Conservation (phyloP, 306 rosid species). For the Alnus glutinosa region DNA sequence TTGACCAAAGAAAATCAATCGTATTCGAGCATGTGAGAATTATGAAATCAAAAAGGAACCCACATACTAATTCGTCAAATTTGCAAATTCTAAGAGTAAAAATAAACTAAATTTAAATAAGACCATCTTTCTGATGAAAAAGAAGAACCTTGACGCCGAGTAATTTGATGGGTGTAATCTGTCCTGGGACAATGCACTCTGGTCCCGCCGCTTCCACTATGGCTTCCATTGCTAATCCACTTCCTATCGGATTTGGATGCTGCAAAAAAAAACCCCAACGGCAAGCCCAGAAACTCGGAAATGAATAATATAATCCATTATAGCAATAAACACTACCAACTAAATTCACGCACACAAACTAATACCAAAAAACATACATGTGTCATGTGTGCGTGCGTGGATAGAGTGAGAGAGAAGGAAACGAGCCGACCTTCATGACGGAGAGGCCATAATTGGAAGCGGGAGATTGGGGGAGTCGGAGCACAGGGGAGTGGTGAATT, state of each 20-base stretch:
- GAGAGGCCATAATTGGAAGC: conserved; percentile 61
- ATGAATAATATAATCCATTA: neutral
- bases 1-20: neutral
- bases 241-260: conserved; percentile 77
- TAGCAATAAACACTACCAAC: neutral
- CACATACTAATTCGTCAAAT: neutral
- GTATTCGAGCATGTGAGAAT: too few relatives aligned
- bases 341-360: neutral
- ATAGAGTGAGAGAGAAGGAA: conserved; percentile 3
- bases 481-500: conserved; percentile 76
- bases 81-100: neutral
- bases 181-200: conserved; percentile 91
- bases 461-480: conserved; percentile 65
- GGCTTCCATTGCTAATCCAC: conserved; percentile 77
- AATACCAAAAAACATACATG: neutral
- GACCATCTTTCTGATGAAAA: neutral
- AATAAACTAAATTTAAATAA: neutral
- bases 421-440: conserved; percentile 64
- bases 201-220: conserved; percentile 92
- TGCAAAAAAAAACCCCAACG: conserved; percentile 34
- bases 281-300: neutral
- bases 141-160: conserved; percentile 80
- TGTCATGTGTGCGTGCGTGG: neutral
- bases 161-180: conserved; percentile 54
- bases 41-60: neutral